Base-by-base conservation (phyloP, 2,329 filamentous ascomycete species). In the Exserohilum rostratum region DNA sequence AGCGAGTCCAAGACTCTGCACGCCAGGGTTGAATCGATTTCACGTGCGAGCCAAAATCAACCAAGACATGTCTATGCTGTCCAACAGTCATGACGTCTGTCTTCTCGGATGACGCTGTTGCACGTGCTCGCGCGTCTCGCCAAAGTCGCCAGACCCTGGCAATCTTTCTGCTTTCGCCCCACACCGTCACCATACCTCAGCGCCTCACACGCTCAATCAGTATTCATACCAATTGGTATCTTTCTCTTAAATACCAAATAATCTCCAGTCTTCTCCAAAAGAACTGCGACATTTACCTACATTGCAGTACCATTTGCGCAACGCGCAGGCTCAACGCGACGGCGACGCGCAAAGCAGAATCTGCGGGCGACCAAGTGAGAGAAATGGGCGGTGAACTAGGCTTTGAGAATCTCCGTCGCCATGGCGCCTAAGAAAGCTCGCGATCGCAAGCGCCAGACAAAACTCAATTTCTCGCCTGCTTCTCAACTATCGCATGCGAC, bases 401-500 rank as follows among this genome's bases (percentile, higher is more conserved):
- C 31, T 50, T 18, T 5, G 17, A 25, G n/a, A 35, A 39, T 27
- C 33, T 45, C 30, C 10, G 17, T 25, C 5, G 56, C n/a, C 7
- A 73, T 71, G 69, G 57, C 63, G 38, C 60, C 62, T 11, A 72
- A 66, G 53, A 63, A 67, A 27, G 25, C 55, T 30, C 58, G 58
- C 40, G 56, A 61, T 17, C 66, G 62, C 40, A 70, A 67, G 56
- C 72, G 73, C 34, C 79, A 81, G 57, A 73, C 74, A 6, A 76
- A 76, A 22, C 66, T 81, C 17, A 71, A 67, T 44, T 81, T 81
- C 65, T 78, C 76, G 0, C 74, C 77, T 4, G 54, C 78, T 4
- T 67, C 76, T 6, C 74, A 77, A 11, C 75, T 76, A 0, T 77
- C 77, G 5, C 74, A 76, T 13, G 71, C 73, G 29, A 46, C 46